A percentile compares a stretch with the other conserved stretches of the same genome.
Conservation (phyloP, 2,329 filamentous ascomycete species). For the Zasmidium angulare region DNA sequence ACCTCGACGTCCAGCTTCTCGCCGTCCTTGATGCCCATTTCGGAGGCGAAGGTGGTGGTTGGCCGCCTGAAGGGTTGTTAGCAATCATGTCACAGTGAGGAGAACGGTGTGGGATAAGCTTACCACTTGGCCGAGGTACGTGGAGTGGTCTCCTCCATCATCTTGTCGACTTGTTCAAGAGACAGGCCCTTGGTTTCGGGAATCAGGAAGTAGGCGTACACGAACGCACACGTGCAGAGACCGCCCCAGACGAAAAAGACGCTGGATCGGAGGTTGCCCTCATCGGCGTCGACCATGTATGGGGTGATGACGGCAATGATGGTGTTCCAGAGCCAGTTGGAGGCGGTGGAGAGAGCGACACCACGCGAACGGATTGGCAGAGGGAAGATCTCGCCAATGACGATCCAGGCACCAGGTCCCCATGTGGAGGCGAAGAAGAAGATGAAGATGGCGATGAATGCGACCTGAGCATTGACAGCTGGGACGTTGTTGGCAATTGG, state of each 20-base stretch:
- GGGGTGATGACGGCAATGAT: constrained; percentile 52
- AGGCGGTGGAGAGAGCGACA: constrained; percentile 81
- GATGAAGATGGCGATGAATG: constrained; percentile 90
- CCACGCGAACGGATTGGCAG: constrained; percentile 85
- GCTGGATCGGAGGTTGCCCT: constrained; percentile 51
- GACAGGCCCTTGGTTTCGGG: constrained; percentile 89
- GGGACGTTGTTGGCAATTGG: constrained; percentile 46
- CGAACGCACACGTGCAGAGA: constrained; percentile 55
- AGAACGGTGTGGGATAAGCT: constrained; percentile 42
- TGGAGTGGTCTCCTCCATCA: constrained; percentile 83
- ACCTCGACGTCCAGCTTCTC: constrained; percentile 31
- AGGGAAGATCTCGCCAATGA: constrained; percentile 89
- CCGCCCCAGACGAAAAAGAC: constrained; percentile 49
- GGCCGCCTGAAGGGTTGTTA: constrained; percentile 18
- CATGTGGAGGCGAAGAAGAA: constrained; percentile 89
- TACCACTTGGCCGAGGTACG: constrained; percentile 72
- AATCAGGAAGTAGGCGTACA: constrained; percentile 49
- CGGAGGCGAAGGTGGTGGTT: constrained; percentile 36
- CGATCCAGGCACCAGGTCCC: constrained; percentile 70
- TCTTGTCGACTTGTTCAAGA: constrained; percentile 82
- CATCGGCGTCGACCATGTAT: constrained; percentile 62
- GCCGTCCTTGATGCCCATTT: constrained; percentile 35
- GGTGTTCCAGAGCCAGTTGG: constrained; percentile 71
- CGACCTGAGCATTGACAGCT: constrained; percentile 66
- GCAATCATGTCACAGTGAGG: constrained; percentile 19